phyloP scores from a whole-genome alignment of 768 basidiomycete genomes.

The Podaxis sp. region DNA sequence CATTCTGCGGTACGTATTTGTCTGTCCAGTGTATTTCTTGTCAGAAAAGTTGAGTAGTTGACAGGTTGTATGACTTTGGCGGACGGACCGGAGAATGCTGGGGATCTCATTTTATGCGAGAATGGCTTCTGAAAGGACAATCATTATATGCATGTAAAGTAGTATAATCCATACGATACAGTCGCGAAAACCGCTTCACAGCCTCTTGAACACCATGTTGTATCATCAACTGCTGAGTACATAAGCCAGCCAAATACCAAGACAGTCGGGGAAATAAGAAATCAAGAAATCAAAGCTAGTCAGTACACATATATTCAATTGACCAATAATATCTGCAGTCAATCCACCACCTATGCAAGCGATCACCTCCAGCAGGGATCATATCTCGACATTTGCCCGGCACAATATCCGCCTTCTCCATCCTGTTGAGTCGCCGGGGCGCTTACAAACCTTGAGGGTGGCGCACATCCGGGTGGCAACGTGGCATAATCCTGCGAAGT shows the following conservation, averaged over 20 bases:
- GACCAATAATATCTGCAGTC: no score
- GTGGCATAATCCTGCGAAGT: background rate
- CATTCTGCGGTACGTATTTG: slow-evolving; percentile 4
- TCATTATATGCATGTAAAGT: background rate
- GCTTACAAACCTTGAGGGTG: background rate
- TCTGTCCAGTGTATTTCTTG: background rate
- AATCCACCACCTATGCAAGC: background rate
- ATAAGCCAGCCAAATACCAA: no score
- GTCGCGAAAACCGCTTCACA: no score
- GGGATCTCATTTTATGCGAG: background rate
- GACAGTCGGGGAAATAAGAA: no score
- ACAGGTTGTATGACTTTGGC: slow-evolving; percentile 3
- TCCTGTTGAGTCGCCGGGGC: no score
- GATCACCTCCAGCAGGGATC: background rate
- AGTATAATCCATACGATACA: no score
- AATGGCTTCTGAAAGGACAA: background rate
- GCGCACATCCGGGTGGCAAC: slow-evolving; percentile 2
- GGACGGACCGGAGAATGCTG: background rate
- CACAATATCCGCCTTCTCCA: slow-evolving; percentile 1
- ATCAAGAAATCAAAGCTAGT: no score
- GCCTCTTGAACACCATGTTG: no score
- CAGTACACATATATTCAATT: no score
- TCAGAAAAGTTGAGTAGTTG: background rate
- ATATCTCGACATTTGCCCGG: slow-evolving; percentile 3
- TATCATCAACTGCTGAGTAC: no score